These are phyloP conservation scores for Xerocomellus amylosporus DNA, from an alignment of 768 basidiomycete species.

Conservation along the genomic window DNA sequence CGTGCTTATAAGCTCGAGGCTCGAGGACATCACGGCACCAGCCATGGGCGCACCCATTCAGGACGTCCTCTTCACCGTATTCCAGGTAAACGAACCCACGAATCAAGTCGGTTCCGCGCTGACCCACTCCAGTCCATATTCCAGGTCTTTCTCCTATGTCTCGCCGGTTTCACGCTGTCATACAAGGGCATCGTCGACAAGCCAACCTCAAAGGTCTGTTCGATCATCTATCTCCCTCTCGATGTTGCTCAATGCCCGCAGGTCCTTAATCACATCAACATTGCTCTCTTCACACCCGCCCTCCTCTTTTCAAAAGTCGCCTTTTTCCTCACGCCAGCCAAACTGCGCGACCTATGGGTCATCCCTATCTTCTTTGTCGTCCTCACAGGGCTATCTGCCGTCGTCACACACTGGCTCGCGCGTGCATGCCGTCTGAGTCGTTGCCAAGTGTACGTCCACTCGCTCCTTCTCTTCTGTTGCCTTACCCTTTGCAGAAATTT, in stretches of 20 bases:
- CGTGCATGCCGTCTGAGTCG: conserved; percentile 61
- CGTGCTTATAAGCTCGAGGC: no score
- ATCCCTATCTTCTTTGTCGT: conserved; percentile 83
- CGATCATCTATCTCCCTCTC: no score
- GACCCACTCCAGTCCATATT: conserved; percentile 64
- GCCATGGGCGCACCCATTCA: conserved; percentile 10
- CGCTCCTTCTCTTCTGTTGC: not conserved
- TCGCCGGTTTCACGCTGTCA: conserved; percentile 82
- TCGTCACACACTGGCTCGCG: conserved; percentile 61
- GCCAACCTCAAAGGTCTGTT: conserved; percentile 76
- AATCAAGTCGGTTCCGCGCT: not conserved
- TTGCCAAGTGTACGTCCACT: conserved; percentile 65
- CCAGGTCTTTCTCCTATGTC: conserved; percentile 83
- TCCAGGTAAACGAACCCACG: conserved; percentile 20
- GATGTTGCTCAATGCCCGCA: conserved; percentile 24
- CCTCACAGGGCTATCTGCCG: conserved; percentile 70
- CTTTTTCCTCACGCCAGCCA: conserved; percentile 76
- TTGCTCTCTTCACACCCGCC: conserved; percentile 85
- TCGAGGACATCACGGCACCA: no score
- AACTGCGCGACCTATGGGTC: conserved; percentile 79
- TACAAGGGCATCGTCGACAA: conserved; percentile 81
- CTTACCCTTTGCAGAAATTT: conserved; percentile 51
- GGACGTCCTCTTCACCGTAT: conserved; percentile 27
- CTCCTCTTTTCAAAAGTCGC: conserved; percentile 94
- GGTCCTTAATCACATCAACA: conserved; percentile 80